phyloP scores from a whole-genome alignment of 345 rosid genomes.

The Erodium maritimum region DNA sequence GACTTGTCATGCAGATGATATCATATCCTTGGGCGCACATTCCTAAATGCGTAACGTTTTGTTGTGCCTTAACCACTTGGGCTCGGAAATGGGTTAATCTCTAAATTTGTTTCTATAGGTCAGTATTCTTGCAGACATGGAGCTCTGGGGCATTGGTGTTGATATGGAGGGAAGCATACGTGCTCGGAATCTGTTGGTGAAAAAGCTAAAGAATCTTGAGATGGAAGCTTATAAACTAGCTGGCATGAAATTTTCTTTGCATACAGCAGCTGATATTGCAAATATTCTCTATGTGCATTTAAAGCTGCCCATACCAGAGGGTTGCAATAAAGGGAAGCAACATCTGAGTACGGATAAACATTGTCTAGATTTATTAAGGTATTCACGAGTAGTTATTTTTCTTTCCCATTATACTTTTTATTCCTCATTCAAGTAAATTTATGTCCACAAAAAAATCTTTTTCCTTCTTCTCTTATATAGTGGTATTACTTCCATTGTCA shows the following conservation, averaged over 20 bases:
- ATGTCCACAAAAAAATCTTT: too few species aligned
- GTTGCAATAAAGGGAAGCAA: slow-evolving; percentile 51
- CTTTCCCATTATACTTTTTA: too few species aligned
- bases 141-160: slow-evolving; percentile 86
- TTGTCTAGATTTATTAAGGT: slow-evolving; percentile 79
- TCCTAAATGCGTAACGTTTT: neutral
- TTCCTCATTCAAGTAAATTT: too few species aligned
- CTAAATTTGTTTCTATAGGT: slow-evolving; percentile 37
- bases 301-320: slow-evolving; percentile 69
- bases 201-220: slow-evolving; percentile 67
- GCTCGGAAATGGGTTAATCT: slow-evolving; percentile 8
- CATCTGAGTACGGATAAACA: slow-evolving; percentile 94
- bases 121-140: slow-evolving; percentile 89
- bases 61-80: neutral
- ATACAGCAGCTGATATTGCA: slow-evolving; percentile 80
- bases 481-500: too few species aligned
- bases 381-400: slow-evolving; percentile 3
- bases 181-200: slow-evolving; percentile 56
- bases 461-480: too few species aligned
- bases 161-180: slow-evolving; percentile 78
- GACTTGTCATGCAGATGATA: neutral
- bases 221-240: slow-evolving; percentile 73
- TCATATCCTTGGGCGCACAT: neutral
- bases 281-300: slow-evolving; percentile 68
- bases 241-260: slow-evolving; percentile 73